These are phyloP conservation scores for Trichoderma atrobrunneum DNA, from an alignment of 2,329 filamentous ascomycete genomes.

Conservation along the genomic window DNA sequence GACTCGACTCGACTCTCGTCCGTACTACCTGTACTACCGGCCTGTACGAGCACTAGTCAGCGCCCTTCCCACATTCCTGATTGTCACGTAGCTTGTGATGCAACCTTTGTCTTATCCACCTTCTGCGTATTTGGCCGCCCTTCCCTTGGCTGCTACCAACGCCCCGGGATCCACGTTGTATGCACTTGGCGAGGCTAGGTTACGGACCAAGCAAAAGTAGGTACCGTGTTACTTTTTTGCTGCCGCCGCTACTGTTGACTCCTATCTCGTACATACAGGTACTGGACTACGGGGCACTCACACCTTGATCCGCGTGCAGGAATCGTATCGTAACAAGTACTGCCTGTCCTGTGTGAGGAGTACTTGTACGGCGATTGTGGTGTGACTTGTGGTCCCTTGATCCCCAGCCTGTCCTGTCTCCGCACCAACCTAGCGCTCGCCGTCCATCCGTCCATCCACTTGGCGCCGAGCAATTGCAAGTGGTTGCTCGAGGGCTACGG, in stretches of 20 bases:
- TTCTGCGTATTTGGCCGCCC: too few relatives aligned
- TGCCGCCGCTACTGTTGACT: neutral
- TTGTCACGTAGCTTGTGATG: conserved; percentile 20
- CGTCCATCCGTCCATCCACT: conserved; percentile 19
- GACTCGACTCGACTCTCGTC: too few relatives aligned
- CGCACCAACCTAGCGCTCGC: conserved; percentile 18
- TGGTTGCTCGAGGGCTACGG: conserved; percentile 12
- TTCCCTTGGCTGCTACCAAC: conserved; percentile 19
- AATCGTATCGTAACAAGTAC: neutral
- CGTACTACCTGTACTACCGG: neutral
- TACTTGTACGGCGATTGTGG: conserved; percentile 14
- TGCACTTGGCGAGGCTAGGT: conserved; percentile 9
- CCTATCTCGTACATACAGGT: conserved; percentile 14
- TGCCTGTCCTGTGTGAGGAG: too few relatives aligned
- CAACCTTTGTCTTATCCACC: conserved; percentile 17
- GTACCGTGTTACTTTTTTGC: neutral
- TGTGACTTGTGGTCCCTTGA: conserved; percentile 11
- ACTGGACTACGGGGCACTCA: neutral
- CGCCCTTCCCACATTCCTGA: conserved; percentile 18
- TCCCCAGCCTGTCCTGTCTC: conserved; percentile 9
- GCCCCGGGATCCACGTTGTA: conserved; percentile 19
- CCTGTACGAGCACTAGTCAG: conserved; percentile 13
- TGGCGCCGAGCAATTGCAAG: neutral
- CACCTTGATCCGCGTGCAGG: neutral
- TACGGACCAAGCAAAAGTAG: neutral